Base-by-base conservation (phyloP, 176 grass and related monocot genomes). In the Urochloa ruziziensis region DNA sequence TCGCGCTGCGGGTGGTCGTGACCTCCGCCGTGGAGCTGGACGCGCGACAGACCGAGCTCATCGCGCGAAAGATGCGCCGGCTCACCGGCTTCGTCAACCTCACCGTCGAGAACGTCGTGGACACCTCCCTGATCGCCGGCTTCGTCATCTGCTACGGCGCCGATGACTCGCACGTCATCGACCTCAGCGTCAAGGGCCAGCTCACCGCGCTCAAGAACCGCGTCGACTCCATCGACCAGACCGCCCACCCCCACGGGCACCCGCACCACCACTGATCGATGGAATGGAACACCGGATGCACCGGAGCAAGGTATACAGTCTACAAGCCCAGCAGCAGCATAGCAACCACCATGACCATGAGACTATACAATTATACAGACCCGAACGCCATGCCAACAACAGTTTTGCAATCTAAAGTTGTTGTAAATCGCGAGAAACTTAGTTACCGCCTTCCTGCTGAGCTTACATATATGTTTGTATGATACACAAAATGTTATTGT, bases 41-140 rank as follows among this genome's bases (percentile, higher is more conserved):
- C 67, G 80, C 81, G 65, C 80, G 36, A 32, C 97, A 99, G 85
- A 92, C 92, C 7, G 88, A 90, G 64, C 85, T 96, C 68, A 99
- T 99, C 72, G 84, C 93, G 23, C 90, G 85, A 80, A 99, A 99
- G 85, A 99, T 99, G 97, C 91, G 84, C 24, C 86, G 85, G 21
- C 83, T 99, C 75, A 99, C 96, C 0, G 96, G 96, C 3, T 99
- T 96, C 87, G 66, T 63, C 58, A 87, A 87, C 75, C 70, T 99
- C n/a, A 83, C 66, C 28, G 15, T 99, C 6, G 91, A 91, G 68
- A 92, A 92, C 89, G 89, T 86, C 8, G 81, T 96, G 5, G 93
- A 99, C 83, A 39, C 91, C 13, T 94, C 93, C 0, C 83, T 99
- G 19, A 90, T 99, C 79, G 96, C 96, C 13, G 96, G 93, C 5